These are phyloP conservation scores for Penicillium diatomitis DNA, from an alignment of 495 filamentous ascomycete species.

Conservation along the genomic window DNA sequence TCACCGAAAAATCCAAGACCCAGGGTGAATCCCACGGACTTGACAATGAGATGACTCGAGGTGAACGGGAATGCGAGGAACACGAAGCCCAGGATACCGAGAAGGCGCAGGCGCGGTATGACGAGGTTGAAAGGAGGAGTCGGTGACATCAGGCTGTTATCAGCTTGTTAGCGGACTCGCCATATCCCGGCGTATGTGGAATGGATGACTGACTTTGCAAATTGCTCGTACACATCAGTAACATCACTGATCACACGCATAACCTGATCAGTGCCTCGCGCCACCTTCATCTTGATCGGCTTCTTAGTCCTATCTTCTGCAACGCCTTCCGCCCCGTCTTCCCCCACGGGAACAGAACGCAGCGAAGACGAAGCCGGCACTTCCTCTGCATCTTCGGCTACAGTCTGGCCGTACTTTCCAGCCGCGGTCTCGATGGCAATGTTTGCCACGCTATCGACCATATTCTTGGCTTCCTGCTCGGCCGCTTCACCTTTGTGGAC, in stretches of 20 bases:
- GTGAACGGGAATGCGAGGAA: slow-evolving; percentile 51
- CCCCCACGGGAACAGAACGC: slow-evolving; percentile 45
- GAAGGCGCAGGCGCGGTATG: slow-evolving; percentile 52
- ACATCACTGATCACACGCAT: slow-evolving; percentile 72
- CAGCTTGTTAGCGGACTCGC: neutral
- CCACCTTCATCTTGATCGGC: slow-evolving; percentile 71
- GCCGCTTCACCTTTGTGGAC: slow-evolving; percentile 80
- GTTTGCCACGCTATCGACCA: slow-evolving; percentile 65
- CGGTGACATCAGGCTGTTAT: slow-evolving; percentile 57
- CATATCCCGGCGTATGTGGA: too few species aligned
- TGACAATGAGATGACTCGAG: slow-evolving; percentile 66
- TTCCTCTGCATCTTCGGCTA: slow-evolving; percentile 33
- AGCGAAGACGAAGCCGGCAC: slow-evolving; percentile 43
- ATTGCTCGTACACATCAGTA: slow-evolving; percentile 69
- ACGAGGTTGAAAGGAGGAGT: slow-evolving; percentile 66
- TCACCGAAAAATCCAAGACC: slow-evolving; percentile 77
- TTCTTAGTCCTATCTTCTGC: slow-evolving; percentile 76
- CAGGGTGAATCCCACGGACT: slow-evolving; percentile 52
- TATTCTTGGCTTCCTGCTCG: slow-evolving; percentile 75
- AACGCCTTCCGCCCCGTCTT: slow-evolving; percentile 47
- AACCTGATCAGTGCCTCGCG: slow-evolving; percentile 61
- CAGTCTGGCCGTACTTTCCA: slow-evolving; percentile 56
- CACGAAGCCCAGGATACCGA: slow-evolving; percentile 47
- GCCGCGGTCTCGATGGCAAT: slow-evolving; percentile 68
- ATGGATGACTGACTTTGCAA: slow-evolving; percentile 54